phyloP scores from a whole-genome alignment of 164 flowering plant genomes.

The Saururus chinensis region DNA sequence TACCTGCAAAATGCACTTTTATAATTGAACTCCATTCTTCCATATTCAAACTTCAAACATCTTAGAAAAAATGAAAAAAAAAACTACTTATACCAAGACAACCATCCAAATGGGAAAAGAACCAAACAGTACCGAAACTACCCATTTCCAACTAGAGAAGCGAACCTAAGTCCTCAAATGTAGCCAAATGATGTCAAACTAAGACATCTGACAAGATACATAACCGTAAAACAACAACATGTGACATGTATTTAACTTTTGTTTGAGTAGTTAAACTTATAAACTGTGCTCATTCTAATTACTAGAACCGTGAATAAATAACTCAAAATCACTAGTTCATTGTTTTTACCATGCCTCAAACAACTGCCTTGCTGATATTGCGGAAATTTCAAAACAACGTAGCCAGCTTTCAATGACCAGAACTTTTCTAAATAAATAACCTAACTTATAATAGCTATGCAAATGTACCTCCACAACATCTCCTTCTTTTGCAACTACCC shows the following conservation, averaged over 20 bases:
- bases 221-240: no score
- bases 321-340: no score
- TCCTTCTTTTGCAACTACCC: slow-evolving; percentile 88
- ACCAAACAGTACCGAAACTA: background rate
- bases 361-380: no score
- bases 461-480: slow-evolving; percentile 77
- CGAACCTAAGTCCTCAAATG: no score
- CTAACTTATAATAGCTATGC: background rate
- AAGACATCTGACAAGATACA: no score
- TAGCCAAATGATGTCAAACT: no score
- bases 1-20: slow-evolving; percentile 42
- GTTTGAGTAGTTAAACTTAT: no score
- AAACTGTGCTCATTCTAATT: background rate
- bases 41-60: background rate
- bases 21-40: background rate
- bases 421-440: no score
- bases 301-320: background rate
- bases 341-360: background rate
- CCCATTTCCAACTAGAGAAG: background rate
- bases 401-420: no score
- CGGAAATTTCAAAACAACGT: background rate
- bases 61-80: background rate
- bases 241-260: no score
- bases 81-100: background rate
- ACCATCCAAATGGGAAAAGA: background rate